Base-by-base conservation (phyloP, 2,329 filamentous ascomycete species). In the Monosporascus ibericus region DNA sequence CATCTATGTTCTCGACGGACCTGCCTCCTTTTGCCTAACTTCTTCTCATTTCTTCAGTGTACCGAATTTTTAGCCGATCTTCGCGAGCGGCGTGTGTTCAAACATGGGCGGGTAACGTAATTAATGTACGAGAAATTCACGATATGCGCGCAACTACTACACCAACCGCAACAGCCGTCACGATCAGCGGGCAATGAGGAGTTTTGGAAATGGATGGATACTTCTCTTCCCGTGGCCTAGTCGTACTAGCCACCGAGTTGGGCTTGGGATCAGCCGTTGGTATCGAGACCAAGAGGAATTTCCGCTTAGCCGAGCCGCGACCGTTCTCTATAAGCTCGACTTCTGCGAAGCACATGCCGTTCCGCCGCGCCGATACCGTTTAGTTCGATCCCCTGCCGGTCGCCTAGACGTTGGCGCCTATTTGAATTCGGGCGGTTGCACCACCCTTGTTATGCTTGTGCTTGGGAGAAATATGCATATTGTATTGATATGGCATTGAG, bases 71-170 rank as follows among this genome's bases (percentile, higher is more conserved):
- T 58, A 52, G 55, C 58, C 54, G 50, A 51, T 57, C 52, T 55
- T 55, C 52, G 52, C 51, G 48, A 58, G 53, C 57, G 56, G 50
- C 61, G 51, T 52, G 60, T 55, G 52, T 62, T 59, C 47, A 53
- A 54, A 58, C 52, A 52, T 36, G 56, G 57, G 57, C 56, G 58
- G 56, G 62, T 56, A 62, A 62, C 62, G 60, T 66, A 65, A 66
- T 62, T 61, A 60, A 59, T 62, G 59, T 64, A 68, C 57, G 62
- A 63, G 59, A 60, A 62, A 48, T 53, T 58, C 56, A 63, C 52
- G 58, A 65, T 55, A 60, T 51, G 54, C 52, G 52, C 55, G 58
- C 53, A 55, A 47, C 55, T 50, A 54, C 49, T 57, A 53, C 61
- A 59, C 59, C 39, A 50, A 59, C 52, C 50, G 57, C 52, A 54